Evolutionary conservation across 345 rosid genomes (phyloP), one percentile per base, ranked within the genome.

Genomic region (Euclidium syriacum): DNA sequence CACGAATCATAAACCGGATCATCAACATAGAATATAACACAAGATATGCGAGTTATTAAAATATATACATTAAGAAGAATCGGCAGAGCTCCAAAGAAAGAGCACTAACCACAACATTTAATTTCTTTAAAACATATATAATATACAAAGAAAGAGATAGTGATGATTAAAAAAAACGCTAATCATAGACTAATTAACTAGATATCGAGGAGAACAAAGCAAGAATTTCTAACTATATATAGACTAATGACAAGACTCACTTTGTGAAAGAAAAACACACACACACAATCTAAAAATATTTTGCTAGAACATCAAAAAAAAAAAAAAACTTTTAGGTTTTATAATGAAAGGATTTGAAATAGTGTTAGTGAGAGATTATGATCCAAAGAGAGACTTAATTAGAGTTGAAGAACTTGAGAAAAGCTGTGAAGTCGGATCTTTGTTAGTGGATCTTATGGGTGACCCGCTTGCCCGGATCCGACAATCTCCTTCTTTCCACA

Each of bases 391-490:
- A 53, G 99, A 95, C 68, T 29, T 81, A 29, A 57, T 7, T 0
- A 75, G 77, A 7, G 99, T 83, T 1, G 95, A 81, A 74, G 78
- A 81, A 12, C 87, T 90, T 29, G 99, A 95, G 72, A 82, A 83
- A 73, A 81, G 81, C 57, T 90, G 97, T 40, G 95, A 90, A 74
- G 95, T 90, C 57, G 99, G 97, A 22, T 83, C 91, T 72, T 80
- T 90, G 71, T 86, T 79, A 81, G 90, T 96, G 70, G 97, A 95
- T 84, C 96, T 87, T 68, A 65, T 90, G 62, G 99, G 99, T 55
- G 97, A 95, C 83, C 99, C 99, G 16, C 77, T 90, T 54, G 90
- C 95, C 90, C 79, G 99, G 81, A 88, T 90, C 89, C 97, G 97
- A 80, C 82, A 90, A 57, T 95, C 92, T 55, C 96, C 97, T 43